phyloP scores from a whole-genome alignment of 805 yeast species.

The Candida argentea region DNA sequence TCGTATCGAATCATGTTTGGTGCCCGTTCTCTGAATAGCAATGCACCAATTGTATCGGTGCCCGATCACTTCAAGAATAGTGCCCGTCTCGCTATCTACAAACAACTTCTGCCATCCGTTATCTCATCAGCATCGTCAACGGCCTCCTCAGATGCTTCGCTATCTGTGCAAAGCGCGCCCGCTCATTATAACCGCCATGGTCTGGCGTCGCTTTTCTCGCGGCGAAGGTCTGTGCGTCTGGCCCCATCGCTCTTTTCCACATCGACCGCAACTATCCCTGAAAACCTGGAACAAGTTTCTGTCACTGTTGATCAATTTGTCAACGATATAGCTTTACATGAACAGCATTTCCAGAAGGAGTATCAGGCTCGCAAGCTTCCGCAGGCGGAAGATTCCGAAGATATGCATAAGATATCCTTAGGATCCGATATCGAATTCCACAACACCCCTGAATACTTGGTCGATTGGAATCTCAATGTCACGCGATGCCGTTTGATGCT shows the following conservation, averaged over 20 bases:
- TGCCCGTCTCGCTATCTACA: slow-evolving; percentile 35
- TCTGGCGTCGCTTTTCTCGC: slow-evolving; percentile 25
- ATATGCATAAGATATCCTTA: slow-evolving; percentile 25
- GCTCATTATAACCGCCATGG: slow-evolving; percentile 15
- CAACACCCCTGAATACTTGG: slow-evolving; percentile 28
- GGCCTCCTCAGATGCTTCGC: too few species aligned
- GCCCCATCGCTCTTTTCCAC: slow-evolving; percentile 34
- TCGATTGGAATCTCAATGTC: slow-evolving; percentile 45
- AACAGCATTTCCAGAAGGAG: slow-evolving; percentile 11
- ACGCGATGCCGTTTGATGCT: slow-evolving; percentile 38
- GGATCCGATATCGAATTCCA: slow-evolving; percentile 33
- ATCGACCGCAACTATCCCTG: slow-evolving; percentile 36
- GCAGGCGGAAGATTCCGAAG: slow-evolving; percentile 13
- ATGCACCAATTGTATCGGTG: slow-evolving; percentile 15
- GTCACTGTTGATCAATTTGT: slow-evolving; percentile 34
- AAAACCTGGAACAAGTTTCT: slow-evolving; percentile 32
- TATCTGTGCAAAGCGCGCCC: slow-evolving; percentile 34
- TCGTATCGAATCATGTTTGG: slow-evolving; percentile 18
- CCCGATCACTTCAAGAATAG: slow-evolving; percentile 32
- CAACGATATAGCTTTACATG: slow-evolving; percentile 31
- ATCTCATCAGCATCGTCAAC: slow-evolving; percentile 15
- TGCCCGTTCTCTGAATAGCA: slow-evolving; percentile 15
- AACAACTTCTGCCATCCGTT: slow-evolving; percentile 25
- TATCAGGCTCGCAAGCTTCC: slow-evolving; percentile 5
- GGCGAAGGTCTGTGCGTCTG: slow-evolving; percentile 28